Base-by-base conservation (phyloP, 169 alveolate species). In the Eimeria necatrix region DNA sequence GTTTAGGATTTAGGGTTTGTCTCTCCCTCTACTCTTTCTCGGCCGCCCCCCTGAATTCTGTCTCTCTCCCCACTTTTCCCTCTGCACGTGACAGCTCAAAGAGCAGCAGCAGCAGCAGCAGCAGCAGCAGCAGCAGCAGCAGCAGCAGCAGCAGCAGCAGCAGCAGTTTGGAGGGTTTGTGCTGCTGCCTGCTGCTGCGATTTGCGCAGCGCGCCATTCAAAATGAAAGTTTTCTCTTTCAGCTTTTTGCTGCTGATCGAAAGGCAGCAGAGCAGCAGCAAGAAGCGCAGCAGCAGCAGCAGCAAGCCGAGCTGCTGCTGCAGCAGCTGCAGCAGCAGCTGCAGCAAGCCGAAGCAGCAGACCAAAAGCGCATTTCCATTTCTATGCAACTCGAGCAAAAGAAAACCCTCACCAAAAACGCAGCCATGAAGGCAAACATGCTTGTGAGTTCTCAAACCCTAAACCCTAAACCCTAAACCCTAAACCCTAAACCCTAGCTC, bases 391-490 rank as follows among this genome's bases (percentile, higher is more conserved):
- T 51, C 12, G 88, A 80, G 51, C 68, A 80, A 70, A 32, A 46
- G 14, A 76, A 48, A 49, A 76, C 56, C 86, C 86, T 76, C 60
- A 18, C 61, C 4, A 49, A 76, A 18, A 76, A 76, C 14, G n/a
- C 20, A 32, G 56, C 86, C 8, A 41, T 76, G 53, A 80, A 51
- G 26, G 51, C 88, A 26, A 52, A 16, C 71, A 18, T 51, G 46
- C 51, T 80, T 64, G 88, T 80, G 51, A 9, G 46, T 68, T n/a
- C n/a, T n/a, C n/a, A n/a, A n/a, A n/a, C n/a, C n/a, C n/a, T n/a
- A n/a, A 51, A 22, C 84, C 84, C 76, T 64, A n/a, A n/a, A n/a
- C 76, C 76, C 76, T 64, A 64, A 64, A 64, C 76, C 76, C 76
- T n/a, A 64, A 64, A 64, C 76, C 76, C 76, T 64, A 64, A 20